Base-by-base conservation (phyloP, 106 monocot genomes). In the Apostasia shenzhenica region DNA sequence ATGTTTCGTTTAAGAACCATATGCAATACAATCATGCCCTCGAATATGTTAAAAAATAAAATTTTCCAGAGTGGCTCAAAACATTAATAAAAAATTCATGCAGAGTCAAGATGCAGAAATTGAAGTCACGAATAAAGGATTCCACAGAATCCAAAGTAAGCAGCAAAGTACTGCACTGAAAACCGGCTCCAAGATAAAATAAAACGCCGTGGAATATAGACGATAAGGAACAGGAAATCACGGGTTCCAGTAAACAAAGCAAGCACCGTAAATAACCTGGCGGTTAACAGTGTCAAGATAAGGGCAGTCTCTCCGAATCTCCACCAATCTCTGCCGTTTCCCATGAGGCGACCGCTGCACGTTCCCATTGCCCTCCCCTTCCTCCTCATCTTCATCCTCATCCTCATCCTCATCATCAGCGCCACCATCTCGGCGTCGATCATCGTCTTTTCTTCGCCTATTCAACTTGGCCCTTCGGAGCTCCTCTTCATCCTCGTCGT, bases 271-370 rank as follows among this genome's bases (percentile, higher is more conserved):
- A 5, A 65, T 74, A 41, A 93, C 99, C 82, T 99, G 99, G 10
- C 99, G 85, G 71, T 93, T 99, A 55, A 99, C 99, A 6, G 99
- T 99, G 65, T 99, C 99, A 0, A 99, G 85, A 72, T 99, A 93
- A 54, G 99, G 99, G 76, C 99, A 99, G 47, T 93, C 90, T 57
- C 80, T 79, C 43, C 99, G 77, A 48, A 93, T 45, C 78, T 90
- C 99, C 62, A 99, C 90, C 59, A 81, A 70, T 37, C 97, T 72
- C 61, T 69, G 75, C 74, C 80, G 65, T 75, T 57, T 77, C 62
- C 42, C 71, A 6, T 54, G 70, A 7, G 64, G 66, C 60, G 26
- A n/a, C 13, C 41, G 38, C 1, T 62, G 59, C 37, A 6, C 12
- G 2, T 0, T 61, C 41, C 41, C 13, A 3, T 8, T 8, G 8